Evolutionary conservation across 805 yeast genomes (phyloP), one percentile per base, ranked within the genome.

Genomic region (Kregervanrija delftensis): DNA sequence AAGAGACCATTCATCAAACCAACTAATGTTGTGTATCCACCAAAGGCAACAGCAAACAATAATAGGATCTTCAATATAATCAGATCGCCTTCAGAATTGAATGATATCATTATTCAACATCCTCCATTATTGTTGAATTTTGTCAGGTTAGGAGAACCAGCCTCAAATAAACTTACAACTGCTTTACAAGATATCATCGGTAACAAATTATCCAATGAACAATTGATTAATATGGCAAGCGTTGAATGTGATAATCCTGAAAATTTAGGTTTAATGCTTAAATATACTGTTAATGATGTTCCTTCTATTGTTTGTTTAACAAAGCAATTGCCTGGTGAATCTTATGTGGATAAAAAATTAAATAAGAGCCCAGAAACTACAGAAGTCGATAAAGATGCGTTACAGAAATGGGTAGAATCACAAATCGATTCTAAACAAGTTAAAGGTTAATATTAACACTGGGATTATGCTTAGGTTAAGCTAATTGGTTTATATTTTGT

Each of bases 101-200:
- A 22, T 22, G 28, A 22, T 22, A 22, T 22, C 8, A 22, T 22
- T 22, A 57, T 79, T 30, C 66, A 73, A 44, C 73, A 77, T 46
- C 72, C 74, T 11, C 93, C 95, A 1, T 63, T 85, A 44, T 61
- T 86, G 39, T 68, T 86, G 54, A 83, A 86, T 60, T 87, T 87
- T 64, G 84, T 89, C 1, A 67, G 76, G 37, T 57, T 78, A 45
- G 87, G 87, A 9, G 87, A 83, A 52, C 67, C 73, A 3, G 67
- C 73, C 17, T 78, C 83, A 48, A 79, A 83, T 57, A 71, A 72
- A 47, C 70, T 83, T 34, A 83, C 91, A 1, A 76, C 77, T 15
- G 73, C 80, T 2, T 65, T 87, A 47, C 81, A 78, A 52, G 59
- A 73, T 39, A 68, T 78, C 5, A 71, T 79, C 9, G 65, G 69